Base-by-base conservation (phyloP, 768 basidiomycete genomes). In the Hygrophoropsis aurantiaca region DNA sequence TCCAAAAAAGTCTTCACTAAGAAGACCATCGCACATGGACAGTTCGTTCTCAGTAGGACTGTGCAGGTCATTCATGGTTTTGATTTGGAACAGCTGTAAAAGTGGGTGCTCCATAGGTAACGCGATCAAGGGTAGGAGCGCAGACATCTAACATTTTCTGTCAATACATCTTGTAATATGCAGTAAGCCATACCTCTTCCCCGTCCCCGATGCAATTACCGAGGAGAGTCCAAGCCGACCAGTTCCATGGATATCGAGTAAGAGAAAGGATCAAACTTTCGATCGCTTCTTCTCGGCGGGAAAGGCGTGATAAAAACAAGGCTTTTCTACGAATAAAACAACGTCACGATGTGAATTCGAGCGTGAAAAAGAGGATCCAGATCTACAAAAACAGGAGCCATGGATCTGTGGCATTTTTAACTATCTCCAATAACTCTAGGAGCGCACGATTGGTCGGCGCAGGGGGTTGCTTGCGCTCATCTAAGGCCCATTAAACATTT, bases 141-240 rank as follows among this genome's bases (percentile, higher is more conserved):
- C 67, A 15, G 72, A 69, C 23, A 80, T 57, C 75, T 79, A 52
- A 41, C 36, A 47, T 13, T 44, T 11, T 7, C 45, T 34, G 44
- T 49, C 25, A 26, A 38, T 30, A 41, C 2, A 39, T 13, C 16
- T 5, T 35, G 23, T 19, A 25, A 46, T 37, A 38, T 34, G 4
- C 20, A 32, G 43, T 27, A 49, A 34, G 27, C 62, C 30, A n/a
- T 45, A 94, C 94, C 84, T 95, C 91, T 69, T 93, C 90, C 13
- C 82, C 82, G 52, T 93, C 90, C 11, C 81, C 79, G 25, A 94
- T 77, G 59, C 89, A 88, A 44, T 81, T 82, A 3, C 79, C 78
- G n/a, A 98, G 73, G 35, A 92, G 75, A 7, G 79, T 70, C 94
- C 94, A 98, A n/a, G 83, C 73, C 21, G 89, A 87, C 94, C 94